These are phyloP conservation scores for Dactylellina leptospora DNA, from an alignment of 2,329 filamentous ascomycete genomes.

Conservation along the genomic window DNA sequence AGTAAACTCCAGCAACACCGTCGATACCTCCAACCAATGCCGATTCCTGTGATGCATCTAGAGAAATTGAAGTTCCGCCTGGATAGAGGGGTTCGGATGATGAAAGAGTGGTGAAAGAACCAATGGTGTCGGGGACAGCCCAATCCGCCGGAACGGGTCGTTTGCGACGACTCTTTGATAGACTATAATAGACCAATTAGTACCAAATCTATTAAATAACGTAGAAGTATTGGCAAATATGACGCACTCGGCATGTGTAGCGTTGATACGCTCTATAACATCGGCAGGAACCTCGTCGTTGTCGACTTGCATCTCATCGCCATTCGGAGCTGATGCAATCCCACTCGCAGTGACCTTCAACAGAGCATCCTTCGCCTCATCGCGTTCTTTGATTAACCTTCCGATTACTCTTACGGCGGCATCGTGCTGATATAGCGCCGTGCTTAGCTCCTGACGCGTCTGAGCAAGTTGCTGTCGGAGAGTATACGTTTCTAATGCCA, in stretches of 20 bases:
- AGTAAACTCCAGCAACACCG: constrained; percentile 79
- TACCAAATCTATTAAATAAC: not conserved
- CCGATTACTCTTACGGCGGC: constrained; percentile 96
- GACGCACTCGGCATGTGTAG: constrained; percentile 79
- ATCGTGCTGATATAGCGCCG: constrained; percentile 95
- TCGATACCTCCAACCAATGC: constrained; percentile 79
- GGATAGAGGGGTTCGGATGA: constrained; percentile 69
- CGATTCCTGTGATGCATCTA: constrained; percentile 70
- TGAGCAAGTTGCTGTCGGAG: constrained; percentile 87
- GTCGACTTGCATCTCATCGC: constrained; percentile 94
- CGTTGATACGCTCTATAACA: constrained; percentile 77
- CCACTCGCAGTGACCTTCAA: constrained; percentile 81
- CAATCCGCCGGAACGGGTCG: constrained; percentile 84
- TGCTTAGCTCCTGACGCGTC: constrained; percentile 90
- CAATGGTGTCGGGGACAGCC: constrained; percentile 78
- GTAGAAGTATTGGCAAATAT: not conserved
- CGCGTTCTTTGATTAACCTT: constrained; percentile 85
- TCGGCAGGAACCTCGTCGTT: constrained; percentile 76
- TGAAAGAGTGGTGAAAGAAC: constrained; percentile 66
- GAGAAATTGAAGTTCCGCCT: constrained; percentile 67
- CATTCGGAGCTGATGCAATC: constrained; percentile 64
- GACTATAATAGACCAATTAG: constrained; percentile 63
- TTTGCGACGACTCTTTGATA: constrained; percentile 89
- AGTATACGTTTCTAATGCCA: constrained; percentile 90
- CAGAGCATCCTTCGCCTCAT: constrained; percentile 88